These are phyloP conservation scores for Senna tora DNA, from an alignment of 306 rosid genomes.

Conservation along the genomic window DNA sequence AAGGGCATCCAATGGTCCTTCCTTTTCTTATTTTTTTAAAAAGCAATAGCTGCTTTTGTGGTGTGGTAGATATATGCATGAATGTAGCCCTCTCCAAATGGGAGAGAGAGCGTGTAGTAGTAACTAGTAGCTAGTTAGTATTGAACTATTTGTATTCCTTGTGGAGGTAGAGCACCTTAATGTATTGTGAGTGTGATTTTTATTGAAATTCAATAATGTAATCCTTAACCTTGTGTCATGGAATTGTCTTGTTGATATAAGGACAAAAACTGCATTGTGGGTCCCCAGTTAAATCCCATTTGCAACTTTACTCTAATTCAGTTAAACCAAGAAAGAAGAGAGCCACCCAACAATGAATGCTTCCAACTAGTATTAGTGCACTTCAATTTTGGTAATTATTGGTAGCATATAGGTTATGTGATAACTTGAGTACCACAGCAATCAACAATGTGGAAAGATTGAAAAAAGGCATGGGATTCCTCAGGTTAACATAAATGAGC, in stretches of 20 bases:
- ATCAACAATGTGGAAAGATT: neutral
- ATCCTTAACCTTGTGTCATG: neutral
- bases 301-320: neutral
- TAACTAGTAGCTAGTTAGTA: neutral
- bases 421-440: neutral
- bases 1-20: slow-evolving; percentile 47
- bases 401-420: neutral
- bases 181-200: neutral
- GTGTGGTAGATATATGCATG: slow-evolving; percentile 19
- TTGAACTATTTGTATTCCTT: neutral
- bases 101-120: slow-evolving; percentile 75
- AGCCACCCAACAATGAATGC: slow-evolving; percentile 3
- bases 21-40: slow-evolving; percentile 12
- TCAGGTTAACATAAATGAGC: neutral
- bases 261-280: neutral
- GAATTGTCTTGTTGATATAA: slow-evolving; percentile 3
- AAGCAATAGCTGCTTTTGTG: slow-evolving; percentile 12
- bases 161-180: neutral
- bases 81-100: slow-evolving; percentile 74
- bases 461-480: slow-evolving; percentile 10
- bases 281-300: neutral
- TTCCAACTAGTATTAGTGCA: neutral
- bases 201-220: slow-evolving; percentile 35
- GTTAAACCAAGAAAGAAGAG: neutral
- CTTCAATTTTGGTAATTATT: slow-evolving; percentile 4